Base-by-base conservation (phyloP, 2,329 filamentous ascomycete genomes). In the Piedraia hortae region DNA sequence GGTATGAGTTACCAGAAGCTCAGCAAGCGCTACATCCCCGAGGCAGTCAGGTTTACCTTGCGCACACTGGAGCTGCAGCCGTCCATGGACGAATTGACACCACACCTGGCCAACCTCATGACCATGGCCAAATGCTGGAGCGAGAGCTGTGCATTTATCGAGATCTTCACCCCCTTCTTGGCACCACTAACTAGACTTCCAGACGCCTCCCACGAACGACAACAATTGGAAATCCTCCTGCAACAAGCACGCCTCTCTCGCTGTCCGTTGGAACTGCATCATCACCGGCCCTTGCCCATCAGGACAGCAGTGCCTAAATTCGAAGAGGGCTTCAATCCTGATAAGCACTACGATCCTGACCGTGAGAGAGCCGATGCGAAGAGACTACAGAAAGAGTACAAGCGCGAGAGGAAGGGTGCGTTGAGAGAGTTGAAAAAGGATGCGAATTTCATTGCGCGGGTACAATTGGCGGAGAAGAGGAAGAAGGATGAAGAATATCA, bases 341-440 rank as follows among this genome's bases (percentile, higher is more conserved):
- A 73, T 51, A 82, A 78, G 51, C 85, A 93, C 58, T 93, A 97
- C 60, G 88, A 97, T 42, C 78, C 78, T 1, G 73, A 97, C 47
- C 69, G 68, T 34, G 78, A 90, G 47, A 73, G 85, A 15, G 69
- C 74, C 11, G 78, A 91, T 40, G 49, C 72, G 29, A 67, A 67
- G 40, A 85, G 80, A 46, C 59, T 97, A 39, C 68, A 67, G 50
- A 68, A 68, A 30, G 82, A 93, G 53, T 74, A 80, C 60, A 90
- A 89, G 64, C 65, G 72, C 41, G 85, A 97, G 58, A 62, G 65
- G 46, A 97, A 97, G 62, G 82, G 80, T 2, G 82, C 80, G 4
- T 61, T 97, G 54, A 63, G 85, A 35, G 85, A 97, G 50, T 53
- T 97, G 36, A 63, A 85, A 42, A 93, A 91, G 56, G 88, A 97